Base-by-base conservation (phyloP, 257 asterid species). In the Cynanchum wilfordii region DNA sequence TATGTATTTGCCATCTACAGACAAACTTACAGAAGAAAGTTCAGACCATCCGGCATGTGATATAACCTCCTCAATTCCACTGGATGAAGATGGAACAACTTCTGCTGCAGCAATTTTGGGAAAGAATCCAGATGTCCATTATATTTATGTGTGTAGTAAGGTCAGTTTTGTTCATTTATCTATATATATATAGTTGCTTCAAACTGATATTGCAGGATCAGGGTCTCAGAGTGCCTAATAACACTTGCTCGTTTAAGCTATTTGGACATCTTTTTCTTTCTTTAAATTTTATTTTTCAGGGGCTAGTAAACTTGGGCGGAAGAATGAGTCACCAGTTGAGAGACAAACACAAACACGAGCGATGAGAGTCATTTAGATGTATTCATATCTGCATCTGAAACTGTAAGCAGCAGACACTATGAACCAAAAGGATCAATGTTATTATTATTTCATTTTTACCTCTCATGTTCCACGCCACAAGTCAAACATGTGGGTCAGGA, bases 71-170 rank as follows among this genome's bases (percentile, higher is more conserved):
- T 86, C 96, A 4, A 76, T 90, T 79, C 87, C 84, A 12, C 69
- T 85, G 68, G 88, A 84, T 54, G 76, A 66, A 25, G 78, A 86
- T 56, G 88, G 80, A 67, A 84, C 75, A 67, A 84, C 76, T 57
- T 77, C 79, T 56, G 50, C 70, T 20, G 88, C 76, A 79, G 73
- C 79, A 24, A 80, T 16, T 13, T 76, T 77, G 22, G 91, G 90
- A 66, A 77, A 81, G 81, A 83, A 83, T 62, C 56, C 87, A 20
- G 89, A 83, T 66, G 89, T 90, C 29, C 95, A 88, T 69, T 90
- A 85, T 62, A 87, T 90, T 49, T 88, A 90, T 74, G 91, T 83
- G 22, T 90, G 96, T 71, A 71, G 80, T 19, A 90, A 90, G 95
- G 96, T 88, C 38, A 63, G 89, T 76, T 1, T 19, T 33, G 15